Conservation (phyloP, 768 basidiomycete species). For the Pisolithus microcarpus region DNA sequence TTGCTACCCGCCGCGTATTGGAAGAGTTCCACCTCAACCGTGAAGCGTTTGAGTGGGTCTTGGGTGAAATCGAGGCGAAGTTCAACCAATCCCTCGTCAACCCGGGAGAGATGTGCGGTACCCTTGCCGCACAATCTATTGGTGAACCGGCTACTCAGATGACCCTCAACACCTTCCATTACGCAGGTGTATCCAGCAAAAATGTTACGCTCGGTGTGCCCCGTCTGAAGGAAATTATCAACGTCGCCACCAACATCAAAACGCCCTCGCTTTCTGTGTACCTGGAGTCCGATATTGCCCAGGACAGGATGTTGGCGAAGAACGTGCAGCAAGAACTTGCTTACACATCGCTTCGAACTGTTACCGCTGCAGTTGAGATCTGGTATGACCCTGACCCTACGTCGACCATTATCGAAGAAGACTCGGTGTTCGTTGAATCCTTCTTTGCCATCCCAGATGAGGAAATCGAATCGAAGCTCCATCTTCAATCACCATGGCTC, state of each 20-base stretch:
- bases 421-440: slow-evolving; percentile 90
- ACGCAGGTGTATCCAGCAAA: slow-evolving; percentile 99
- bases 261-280: slow-evolving; percentile 95
- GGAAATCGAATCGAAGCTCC: slow-evolving; percentile 84
- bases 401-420: slow-evolving; percentile 93
- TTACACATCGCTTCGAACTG: slow-evolving; percentile 87
- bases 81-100: slow-evolving; percentile 91
- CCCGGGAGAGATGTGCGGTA: slow-evolving; percentile 99
- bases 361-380: slow-evolving; percentile 93
- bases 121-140: slow-evolving; percentile 95
- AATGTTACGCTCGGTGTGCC: slow-evolving; percentile 99
- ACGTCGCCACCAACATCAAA: slow-evolving; percentile 97
- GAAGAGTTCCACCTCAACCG: slow-evolving; percentile 83
- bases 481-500: slow-evolving; percentile 93
- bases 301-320: slow-evolving; percentile 63
- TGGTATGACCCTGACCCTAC: slow-evolving; percentile 95
- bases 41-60: slow-evolving; percentile 97
- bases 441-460: slow-evolving; percentile 99
- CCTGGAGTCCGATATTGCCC: slow-evolving; percentile 63
- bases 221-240: slow-evolving; percentile 98
- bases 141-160: slow-evolving; percentile 99
- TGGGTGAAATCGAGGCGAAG: slow-evolving; percentile 90
- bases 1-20: slow-evolving; percentile 80
- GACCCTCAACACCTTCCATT: slow-evolving; percentile 99
- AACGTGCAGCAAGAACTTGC: slow-evolving; percentile 89